phyloP scores from a whole-genome alignment of 2,329 filamentous ascomycete species.

The Fusarium graminum region DNA sequence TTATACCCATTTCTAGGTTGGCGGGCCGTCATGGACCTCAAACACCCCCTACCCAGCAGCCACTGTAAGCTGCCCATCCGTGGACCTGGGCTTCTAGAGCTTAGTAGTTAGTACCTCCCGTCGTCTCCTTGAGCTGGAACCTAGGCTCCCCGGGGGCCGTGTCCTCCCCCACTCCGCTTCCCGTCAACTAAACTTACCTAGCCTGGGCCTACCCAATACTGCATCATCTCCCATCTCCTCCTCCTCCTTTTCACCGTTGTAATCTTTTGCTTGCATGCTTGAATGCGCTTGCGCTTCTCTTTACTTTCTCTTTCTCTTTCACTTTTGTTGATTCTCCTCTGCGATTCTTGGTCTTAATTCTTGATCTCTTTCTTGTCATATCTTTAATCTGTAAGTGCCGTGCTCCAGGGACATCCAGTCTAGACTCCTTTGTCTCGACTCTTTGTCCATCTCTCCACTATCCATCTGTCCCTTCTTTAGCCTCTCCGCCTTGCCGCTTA shows the following conservation, averaged over 20 bases:
- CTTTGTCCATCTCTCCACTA: constrained; percentile 41
- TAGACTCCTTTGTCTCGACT: constrained; percentile 28
- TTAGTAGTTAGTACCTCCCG: constrained; percentile 33
- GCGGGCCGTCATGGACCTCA: neutral
- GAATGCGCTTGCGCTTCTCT: constrained; percentile 45
- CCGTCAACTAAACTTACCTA: constrained; percentile 19
- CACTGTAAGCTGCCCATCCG: neutral
- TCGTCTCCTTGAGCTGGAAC: constrained; percentile 21
- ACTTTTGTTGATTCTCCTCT: constrained; percentile 38
- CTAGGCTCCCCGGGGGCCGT: constrained; percentile 30
- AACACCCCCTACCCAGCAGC: constrained; percentile 11
- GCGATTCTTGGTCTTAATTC: constrained; percentile 31
- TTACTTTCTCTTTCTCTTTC: constrained; percentile 33
- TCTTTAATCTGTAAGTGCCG: constrained; percentile 44
- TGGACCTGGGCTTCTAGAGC: constrained; percentile 25
- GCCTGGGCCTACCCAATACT: constrained; percentile 17
- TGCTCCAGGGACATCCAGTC: constrained; percentile 5
- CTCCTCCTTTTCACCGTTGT: constrained; percentile 43
- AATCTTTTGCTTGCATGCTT: constrained; percentile 35
- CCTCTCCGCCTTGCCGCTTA: constrained; percentile 34
- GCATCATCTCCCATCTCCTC: constrained; percentile 41
- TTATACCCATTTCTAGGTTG: too few relatives aligned
- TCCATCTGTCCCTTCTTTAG: constrained; percentile 37
- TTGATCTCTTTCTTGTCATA: constrained; percentile 29
- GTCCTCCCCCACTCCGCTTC: constrained; percentile 38